These are phyloP conservation scores for Trapa bicornis DNA, from an alignment of 345 rosid genomes.

Conservation along the genomic window DNA sequence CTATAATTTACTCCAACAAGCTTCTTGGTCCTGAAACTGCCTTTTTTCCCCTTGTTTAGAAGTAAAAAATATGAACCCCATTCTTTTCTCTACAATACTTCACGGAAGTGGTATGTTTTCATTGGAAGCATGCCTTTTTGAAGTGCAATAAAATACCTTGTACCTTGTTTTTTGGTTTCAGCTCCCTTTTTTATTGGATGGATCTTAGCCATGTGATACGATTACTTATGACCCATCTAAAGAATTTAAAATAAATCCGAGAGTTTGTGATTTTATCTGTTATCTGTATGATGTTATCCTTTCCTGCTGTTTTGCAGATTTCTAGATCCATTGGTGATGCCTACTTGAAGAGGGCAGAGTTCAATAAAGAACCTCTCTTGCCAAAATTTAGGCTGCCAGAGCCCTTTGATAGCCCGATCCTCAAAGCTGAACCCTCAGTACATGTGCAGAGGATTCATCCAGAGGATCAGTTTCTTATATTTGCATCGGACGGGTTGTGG, in stretches of 20 bases:
- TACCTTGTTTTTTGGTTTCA: background rate
- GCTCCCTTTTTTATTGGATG: background rate
- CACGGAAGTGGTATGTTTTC: background rate
- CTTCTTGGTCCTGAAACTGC: background rate
- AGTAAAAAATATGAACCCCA: background rate
- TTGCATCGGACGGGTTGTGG: slow-evolving; percentile 97
- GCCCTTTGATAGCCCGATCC: slow-evolving; percentile 65
- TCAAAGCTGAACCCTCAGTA: slow-evolving; percentile 78
- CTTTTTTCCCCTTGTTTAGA: background rate
- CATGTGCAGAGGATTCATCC: slow-evolving; percentile 56
- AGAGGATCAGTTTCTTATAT: slow-evolving; percentile 84
- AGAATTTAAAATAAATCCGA: background rate
- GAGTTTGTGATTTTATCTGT: background rate
- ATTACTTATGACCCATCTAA: background rate
- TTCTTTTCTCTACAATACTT: background rate
- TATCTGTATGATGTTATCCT: background rate
- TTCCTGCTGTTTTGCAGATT: slow-evolving; percentile 29
- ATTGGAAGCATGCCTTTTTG: background rate
- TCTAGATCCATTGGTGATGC: slow-evolving; percentile 97
- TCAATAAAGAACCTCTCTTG: slow-evolving; percentile 70
- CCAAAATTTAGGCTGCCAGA: slow-evolving; percentile 69
- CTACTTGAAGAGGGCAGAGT: slow-evolving; percentile 76
- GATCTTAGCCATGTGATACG: background rate
- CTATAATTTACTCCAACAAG: background rate
- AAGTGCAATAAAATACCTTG: background rate